These are phyloP conservation scores for Glycine soja DNA, from an alignment of 306 rosid species.

Conservation along the genomic window DNA sequence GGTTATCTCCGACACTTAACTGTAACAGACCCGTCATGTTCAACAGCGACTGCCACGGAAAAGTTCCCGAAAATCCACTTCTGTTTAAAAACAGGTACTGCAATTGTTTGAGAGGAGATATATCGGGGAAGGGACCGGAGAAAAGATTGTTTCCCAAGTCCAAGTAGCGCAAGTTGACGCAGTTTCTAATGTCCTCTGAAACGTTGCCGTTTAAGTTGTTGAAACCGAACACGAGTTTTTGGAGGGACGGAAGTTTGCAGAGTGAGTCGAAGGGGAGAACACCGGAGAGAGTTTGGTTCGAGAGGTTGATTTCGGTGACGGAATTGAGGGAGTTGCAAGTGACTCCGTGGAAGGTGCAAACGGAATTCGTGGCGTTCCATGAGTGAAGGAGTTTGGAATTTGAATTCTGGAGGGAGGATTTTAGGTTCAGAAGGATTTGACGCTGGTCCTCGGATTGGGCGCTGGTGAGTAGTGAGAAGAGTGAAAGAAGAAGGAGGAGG, in stretches of 20 bases:
- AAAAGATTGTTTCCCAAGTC: constrained; percentile 79
- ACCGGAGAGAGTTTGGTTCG: constrained; percentile 59
- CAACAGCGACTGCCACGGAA: constrained; percentile 74
- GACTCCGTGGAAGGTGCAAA: constrained; percentile 67
- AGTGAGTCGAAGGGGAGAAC: constrained; percentile 64
- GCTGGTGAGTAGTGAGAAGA: constrained; percentile 46
- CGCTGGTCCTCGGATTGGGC: constrained; percentile 58
- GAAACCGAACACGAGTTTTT: constrained; percentile 69
- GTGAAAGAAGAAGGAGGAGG: constrained; percentile 47
- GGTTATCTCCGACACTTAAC: constrained; percentile 83
- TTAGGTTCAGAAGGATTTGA: constrained; percentile 61
- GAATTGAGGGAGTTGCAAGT: constrained; percentile 53
- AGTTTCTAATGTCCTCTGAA: constrained; percentile 61
- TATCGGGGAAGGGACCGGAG: constrained; percentile 68
- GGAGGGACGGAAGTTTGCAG: constrained; percentile 65
- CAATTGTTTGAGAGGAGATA: constrained; percentile 57
- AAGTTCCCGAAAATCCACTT: constrained; percentile 73
- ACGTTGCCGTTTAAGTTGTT: constrained; percentile 59
- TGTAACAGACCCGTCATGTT: constrained; percentile 59
- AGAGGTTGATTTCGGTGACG: constrained; percentile 68
- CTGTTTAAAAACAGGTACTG: constrained; percentile 60
- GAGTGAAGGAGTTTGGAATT: constrained; percentile 44
- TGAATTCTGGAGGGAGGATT: constrained; percentile 53
- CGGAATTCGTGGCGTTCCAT: constrained; percentile 54
- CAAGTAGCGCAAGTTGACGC: constrained; percentile 60